Evolutionary conservation across 495 filamentous ascomycete species (phyloP).

Genomic region (Tuber indicum): DNA sequence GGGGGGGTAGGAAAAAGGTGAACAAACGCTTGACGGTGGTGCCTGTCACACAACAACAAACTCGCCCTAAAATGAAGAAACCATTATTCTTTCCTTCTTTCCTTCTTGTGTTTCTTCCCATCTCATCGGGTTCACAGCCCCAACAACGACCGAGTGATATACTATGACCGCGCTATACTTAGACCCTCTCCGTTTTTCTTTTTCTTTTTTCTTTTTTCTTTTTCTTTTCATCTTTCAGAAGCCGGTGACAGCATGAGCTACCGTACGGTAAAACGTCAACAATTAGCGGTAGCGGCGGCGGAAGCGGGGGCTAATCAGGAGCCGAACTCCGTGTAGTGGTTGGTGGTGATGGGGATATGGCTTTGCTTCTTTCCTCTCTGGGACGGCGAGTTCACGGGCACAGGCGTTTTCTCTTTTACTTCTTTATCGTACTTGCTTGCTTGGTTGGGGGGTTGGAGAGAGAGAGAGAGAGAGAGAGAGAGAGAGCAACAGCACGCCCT

Average conservation of each 20-base stretch:
- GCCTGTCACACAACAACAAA: neutral
- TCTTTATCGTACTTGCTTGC: neutral
- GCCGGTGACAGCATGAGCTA: neutral
- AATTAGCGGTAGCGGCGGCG: neutral
- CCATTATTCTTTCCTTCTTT: no score
- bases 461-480: neutral
- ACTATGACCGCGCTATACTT: neutral
- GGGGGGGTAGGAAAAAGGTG: neutral
- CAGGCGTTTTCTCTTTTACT: neutral
- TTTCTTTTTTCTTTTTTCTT: neutral
- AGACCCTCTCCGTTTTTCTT: neutral
- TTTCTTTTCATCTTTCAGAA: neutral
- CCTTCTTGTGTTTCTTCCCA: neutral
- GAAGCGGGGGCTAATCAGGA: neutral
- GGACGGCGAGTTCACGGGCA: neutral
- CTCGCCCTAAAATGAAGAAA: neutral
- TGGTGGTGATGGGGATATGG: neutral
- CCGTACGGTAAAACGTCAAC: neutral
- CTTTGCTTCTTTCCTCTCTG: neutral
- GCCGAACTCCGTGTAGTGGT: neutral
- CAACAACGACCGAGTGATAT: neutral
- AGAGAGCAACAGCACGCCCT: neutral
- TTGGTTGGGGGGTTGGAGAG: neutral
- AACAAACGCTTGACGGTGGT: neutral
- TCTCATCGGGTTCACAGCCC: neutral